Evolutionary conservation across 441 rosid species (phyloP).

Genomic region (Brassica balearica): DNA sequence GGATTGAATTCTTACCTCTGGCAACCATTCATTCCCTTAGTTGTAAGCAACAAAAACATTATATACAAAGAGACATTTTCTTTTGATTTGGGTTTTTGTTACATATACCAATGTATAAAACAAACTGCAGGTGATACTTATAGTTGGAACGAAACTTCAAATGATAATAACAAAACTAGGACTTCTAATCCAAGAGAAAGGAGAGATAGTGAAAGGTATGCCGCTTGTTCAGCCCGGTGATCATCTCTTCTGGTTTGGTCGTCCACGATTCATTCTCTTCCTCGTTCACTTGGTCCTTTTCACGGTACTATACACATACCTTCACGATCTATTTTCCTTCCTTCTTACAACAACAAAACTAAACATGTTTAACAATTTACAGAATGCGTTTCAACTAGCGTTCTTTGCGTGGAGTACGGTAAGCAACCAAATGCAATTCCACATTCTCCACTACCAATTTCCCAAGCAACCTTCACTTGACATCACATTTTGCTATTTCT

Average conservation of each 20-base stretch:
- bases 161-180: conserved; percentile 70
- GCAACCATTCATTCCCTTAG: conserved; percentile 67
- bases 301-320: conserved; percentile 48
- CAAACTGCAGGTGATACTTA: conserved; percentile 55
- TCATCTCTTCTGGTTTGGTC: conserved; percentile 70
- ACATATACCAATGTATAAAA: conserved; percentile 4
- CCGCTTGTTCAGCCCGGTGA: conserved; percentile 71
- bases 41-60: conserved; percentile 39
- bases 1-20: conserved; percentile 65
- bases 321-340: background rate
- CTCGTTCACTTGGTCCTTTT: conserved; percentile 74
- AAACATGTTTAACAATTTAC: conserved; percentile 20
- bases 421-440: conserved; percentile 27
- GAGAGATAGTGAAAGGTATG: conserved; percentile 59
- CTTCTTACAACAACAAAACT: background rate
- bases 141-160: conserved; percentile 72
- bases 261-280: conserved; percentile 61
- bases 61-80: background rate
- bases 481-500: background rate
- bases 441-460: background rate
- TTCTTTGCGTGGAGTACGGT: conserved; percentile 76
- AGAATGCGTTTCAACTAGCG: conserved; percentile 79
- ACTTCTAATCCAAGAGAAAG: conserved; percentile 58
- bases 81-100: background rate
- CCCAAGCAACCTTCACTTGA: background rate